A percentile compares a stretch with the other conserved stretches of the same genome.
These are phyloP conservation scores for Podila verticillata DNA, from an alignment of 192 early-diverging fungal genomes.

Conservation along the genomic window DNA sequence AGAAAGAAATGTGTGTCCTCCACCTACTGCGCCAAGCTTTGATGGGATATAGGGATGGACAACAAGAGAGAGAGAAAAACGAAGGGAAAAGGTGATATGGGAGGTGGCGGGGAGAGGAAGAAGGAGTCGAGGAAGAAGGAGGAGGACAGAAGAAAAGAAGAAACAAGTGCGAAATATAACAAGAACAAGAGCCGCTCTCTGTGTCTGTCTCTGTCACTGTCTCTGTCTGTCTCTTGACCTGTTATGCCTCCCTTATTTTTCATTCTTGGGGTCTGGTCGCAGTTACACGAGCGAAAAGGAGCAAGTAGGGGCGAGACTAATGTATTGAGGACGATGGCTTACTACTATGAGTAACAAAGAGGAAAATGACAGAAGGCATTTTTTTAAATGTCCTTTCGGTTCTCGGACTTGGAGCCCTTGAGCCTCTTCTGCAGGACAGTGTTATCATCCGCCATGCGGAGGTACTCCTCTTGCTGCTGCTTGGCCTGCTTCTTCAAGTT, in stretches of 20 bases:
- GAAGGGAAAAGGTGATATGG: neutral
- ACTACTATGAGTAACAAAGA: neutral
- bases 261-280: neutral
- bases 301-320: too few species aligned
- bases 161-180: neutral
- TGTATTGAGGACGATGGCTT: too few species aligned
- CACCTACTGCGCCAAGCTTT: too few species aligned
- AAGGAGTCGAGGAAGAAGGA: neutral
- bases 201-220: neutral
- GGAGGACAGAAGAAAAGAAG: neutral
- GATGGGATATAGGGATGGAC: too few species aligned
- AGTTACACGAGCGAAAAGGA: neutral
- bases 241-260: neutral
- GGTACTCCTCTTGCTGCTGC: constrained; percentile 54
- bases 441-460: constrained; percentile 52
- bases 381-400: constrained; percentile 40
- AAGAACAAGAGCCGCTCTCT: neutral
- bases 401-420: constrained; percentile 32
- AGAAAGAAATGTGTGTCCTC: too few species aligned
- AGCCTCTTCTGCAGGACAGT: constrained; percentile 41
- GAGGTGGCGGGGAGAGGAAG: neutral
- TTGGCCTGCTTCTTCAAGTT: constrained; percentile 56
- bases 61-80: too few species aligned
- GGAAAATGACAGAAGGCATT: neutral
- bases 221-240: neutral